Evolutionary conservation across 192 early-diverging fungal species (phyloP).

Genomic region (Coemansia reversa): DNA sequence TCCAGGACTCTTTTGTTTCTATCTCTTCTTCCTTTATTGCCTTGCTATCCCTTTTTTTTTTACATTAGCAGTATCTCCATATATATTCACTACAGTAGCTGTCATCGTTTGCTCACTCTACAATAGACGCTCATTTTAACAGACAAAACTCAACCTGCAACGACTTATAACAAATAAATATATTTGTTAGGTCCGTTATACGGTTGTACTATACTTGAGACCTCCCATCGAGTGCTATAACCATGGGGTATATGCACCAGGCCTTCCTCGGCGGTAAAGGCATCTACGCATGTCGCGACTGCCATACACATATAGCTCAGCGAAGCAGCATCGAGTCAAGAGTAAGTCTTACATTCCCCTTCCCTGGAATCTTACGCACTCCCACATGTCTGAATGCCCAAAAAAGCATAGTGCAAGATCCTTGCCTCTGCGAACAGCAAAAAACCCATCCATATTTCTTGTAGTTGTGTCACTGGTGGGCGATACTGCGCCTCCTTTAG

Average conservation of each 20-base stretch:
- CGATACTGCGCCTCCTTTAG: neutral
- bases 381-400: neutral
- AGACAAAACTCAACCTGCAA: no score
- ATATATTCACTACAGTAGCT: neutral
- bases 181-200: neutral
- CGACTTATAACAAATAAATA: neutral
- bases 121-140: neutral
- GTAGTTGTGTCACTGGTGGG: neutral
- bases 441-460: neutral
- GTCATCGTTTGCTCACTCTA: neutral
- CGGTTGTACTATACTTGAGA: neutral
- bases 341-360: conserved; percentile 18
- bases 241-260: conserved; percentile 55
- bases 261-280: conserved; percentile 35
- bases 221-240: neutral
- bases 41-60: neutral
- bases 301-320: conserved; percentile 44
- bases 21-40: neutral
- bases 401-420: neutral
- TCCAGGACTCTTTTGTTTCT: neutral
- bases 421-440: neutral
- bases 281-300: conserved; percentile 45
- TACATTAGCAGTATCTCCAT: neutral
- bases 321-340: conserved; percentile 40
- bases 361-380: neutral